Percentiles rank a stretch among this genome's conserved stretches.
Conservation (phyloP, 352 stramenopile species). For the Phytophthora pluvialis region DNA sequence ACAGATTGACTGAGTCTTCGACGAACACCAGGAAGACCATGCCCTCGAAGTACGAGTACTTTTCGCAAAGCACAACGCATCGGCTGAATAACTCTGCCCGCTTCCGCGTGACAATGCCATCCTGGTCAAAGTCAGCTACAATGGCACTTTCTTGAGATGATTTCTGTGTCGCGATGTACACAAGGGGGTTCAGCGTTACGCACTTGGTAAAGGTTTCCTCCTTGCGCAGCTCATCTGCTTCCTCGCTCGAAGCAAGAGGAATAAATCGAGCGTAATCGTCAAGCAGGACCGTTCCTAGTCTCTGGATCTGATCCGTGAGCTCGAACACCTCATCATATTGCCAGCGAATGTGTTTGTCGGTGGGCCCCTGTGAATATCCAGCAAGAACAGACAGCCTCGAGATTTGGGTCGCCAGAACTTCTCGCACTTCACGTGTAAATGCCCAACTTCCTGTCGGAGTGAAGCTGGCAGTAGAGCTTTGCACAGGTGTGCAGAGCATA, state of each 20-base stretch:
- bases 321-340: conserved; percentile 70
- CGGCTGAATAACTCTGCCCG: conserved; percentile 58
- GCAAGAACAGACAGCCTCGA: conserved; percentile 55
- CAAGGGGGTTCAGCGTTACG: conserved; percentile 69
- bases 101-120: conserved; percentile 43
- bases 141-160: conserved; percentile 28
- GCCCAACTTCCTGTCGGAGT: conserved; percentile 60
- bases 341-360: conserved; percentile 50
- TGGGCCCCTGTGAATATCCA: conserved; percentile 47
- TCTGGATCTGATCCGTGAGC: conserved; percentile 64
- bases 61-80: conserved; percentile 69
- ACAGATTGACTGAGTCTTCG: conserved; percentile 65
- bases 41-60: conserved; percentile 83
- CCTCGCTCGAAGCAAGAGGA: conserved; percentile 40
- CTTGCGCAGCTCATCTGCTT: conserved; percentile 66
- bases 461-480: conserved; percentile 41
- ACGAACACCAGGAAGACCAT: conserved; percentile 79
- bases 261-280: conserved; percentile 65
- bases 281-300: conserved; percentile 58
- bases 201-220: conserved; percentile 67
- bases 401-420: conserved; percentile 71
- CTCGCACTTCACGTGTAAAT: conserved; percentile 63
- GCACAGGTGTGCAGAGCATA: conserved; percentile 54
- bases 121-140: conserved; percentile 39
- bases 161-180: conserved; percentile 66